These are phyloP conservation scores for Crithidia fasciculata DNA, from an alignment of 208 protist species.

Conservation along the genomic window DNA sequence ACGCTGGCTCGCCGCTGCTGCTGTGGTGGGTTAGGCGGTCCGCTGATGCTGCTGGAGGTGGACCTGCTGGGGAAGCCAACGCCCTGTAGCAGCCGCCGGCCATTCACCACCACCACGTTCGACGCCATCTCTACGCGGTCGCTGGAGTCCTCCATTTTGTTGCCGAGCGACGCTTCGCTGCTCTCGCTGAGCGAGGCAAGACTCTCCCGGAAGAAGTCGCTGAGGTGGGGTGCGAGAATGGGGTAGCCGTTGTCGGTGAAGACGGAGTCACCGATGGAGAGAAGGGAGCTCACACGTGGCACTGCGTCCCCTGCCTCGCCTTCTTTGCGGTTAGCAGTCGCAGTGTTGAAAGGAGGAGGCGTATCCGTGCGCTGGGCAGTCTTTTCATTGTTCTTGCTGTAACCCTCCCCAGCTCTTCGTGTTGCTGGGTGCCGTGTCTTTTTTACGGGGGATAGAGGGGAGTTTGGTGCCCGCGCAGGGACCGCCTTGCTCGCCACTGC, in stretches of 20 bases:
- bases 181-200: background rate
- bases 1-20: too few relatives aligned
- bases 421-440: too few relatives aligned
- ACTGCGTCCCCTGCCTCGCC: background rate
- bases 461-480: too few relatives aligned
- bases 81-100: background rate
- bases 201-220: slow-evolving; percentile 12
- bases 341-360: background rate
- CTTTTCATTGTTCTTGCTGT: background rate
- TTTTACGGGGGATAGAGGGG: too few relatives aligned
- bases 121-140: slow-evolving; percentile 1
- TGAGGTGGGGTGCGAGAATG: background rate
- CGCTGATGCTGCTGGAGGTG: background rate
- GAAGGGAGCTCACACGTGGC: background rate
- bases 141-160: slow-evolving; percentile 1
- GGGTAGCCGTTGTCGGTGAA: slow-evolving; percentile 17
- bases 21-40: background rate
- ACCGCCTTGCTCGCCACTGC: too few relatives aligned
- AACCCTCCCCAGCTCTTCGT: too few relatives aligned
- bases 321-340: background rate
- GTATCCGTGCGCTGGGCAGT: too few relatives aligned
- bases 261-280: background rate
- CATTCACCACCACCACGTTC: background rate
- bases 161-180: background rate
- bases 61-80: slow-evolving; percentile 2